Conservation (phyloP, 2,329 filamentous ascomycete genomes). For the Botryotinia calthae region DNA sequence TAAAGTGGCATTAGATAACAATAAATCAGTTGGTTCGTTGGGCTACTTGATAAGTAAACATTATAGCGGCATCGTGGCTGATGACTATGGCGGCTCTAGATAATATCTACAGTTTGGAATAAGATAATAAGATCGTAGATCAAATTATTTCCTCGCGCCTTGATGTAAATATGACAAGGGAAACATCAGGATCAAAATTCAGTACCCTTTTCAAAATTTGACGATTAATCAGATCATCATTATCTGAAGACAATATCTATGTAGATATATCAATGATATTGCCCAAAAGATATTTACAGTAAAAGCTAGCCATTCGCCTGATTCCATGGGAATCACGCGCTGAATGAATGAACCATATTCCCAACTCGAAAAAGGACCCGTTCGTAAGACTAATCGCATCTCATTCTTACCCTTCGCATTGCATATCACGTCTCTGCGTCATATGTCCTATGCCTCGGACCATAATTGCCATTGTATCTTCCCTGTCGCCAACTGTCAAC, state of each 20-base stretch:
- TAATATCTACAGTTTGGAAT: neutral
- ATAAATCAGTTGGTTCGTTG: neutral
- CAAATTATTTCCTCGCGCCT: neutral
- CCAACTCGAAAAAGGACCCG: neutral
- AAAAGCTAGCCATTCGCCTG: neutral
- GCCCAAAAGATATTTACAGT: neutral
- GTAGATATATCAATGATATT: neutral
- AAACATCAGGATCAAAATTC: neutral
- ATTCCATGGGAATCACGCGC: neutral
- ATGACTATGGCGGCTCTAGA: neutral
- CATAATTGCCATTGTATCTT: neutral
- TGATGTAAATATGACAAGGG: neutral
- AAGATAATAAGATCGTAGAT: neutral
- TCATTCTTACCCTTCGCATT: neutral
- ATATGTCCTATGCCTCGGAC: neutral
- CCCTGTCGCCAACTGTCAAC: neutral
- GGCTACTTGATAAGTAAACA: accelerated
- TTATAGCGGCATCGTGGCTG: neutral
- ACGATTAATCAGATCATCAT: neutral
- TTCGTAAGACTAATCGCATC: neutral
- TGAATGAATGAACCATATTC: neutral
- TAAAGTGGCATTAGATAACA: neutral
- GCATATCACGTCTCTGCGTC: neutral
- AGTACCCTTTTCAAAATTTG: neutral
- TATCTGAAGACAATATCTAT: neutral